Percentiles rank a stretch among this genome's conserved stretches.
Conservation (phyloP, 169 alveolate species). For the Eimeria acervulina region DNA sequence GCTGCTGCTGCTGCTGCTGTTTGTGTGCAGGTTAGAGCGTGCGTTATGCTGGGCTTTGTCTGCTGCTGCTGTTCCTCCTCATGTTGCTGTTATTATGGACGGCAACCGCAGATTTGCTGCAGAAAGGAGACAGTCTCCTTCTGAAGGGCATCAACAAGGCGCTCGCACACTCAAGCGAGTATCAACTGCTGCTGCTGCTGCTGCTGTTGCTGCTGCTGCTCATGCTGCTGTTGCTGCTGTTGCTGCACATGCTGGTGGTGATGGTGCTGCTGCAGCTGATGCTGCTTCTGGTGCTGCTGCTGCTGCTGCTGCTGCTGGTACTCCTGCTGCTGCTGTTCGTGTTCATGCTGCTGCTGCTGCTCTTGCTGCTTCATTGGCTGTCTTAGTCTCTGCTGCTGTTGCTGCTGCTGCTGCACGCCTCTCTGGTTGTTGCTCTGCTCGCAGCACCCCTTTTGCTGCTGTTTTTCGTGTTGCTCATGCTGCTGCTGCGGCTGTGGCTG, state of each 20-base stretch:
- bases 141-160: constrained; percentile 89
- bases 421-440: neutral
- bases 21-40: constrained; percentile 41
- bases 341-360: no score
- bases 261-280: neutral
- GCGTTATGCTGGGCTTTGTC: neutral
- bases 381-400: neutral
- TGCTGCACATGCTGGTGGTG: neutral
- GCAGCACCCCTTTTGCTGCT: neutral
- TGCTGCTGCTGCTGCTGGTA: neutral
- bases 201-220: neutral
- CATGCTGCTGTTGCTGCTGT: neutral
- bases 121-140: constrained; percentile 79
- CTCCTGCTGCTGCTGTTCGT: neutral
- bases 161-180: constrained; percentile 85
- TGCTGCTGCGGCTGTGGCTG: no score
- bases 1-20: no score
- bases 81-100: constrained; percentile 94
- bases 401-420: neutral
- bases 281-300: neutral
- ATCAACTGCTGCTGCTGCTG: neutral
- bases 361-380: neutral
- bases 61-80: constrained; percentile 57
- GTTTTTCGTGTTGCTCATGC: no score
- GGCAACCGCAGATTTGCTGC: constrained; percentile 95